A percentile compares a stretch with the other conserved stretches of the same genome.
phyloP scores from a whole-genome alignment of 352 stramenopile species.

The Ophiocytium majus region DNA sequence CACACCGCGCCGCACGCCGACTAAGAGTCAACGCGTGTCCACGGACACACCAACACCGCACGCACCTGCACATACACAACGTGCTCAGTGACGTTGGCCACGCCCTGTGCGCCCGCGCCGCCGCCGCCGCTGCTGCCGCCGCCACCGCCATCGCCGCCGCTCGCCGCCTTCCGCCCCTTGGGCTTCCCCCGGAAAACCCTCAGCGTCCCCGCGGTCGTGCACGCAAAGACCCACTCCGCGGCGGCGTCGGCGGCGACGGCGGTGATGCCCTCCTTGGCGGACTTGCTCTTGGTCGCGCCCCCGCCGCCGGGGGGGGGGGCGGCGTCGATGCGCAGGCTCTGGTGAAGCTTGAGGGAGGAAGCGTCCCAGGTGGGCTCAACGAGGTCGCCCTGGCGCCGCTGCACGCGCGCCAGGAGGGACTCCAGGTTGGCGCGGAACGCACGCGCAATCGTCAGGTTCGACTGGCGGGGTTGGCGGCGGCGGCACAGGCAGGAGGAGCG shows the following conservation, averaged over 20 bases:
- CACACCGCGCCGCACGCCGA: too few species aligned
- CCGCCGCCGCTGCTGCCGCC: too few species aligned
- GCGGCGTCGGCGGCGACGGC: constrained; percentile 25
- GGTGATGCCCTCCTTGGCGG: constrained; percentile 25
- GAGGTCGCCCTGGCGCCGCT: constrained; percentile 18
- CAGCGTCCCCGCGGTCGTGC: constrained; percentile 25
- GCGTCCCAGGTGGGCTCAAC: constrained; percentile 34
- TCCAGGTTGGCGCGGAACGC: neutral
- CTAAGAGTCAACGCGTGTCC: too few species aligned
- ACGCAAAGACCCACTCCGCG: constrained; percentile 37
- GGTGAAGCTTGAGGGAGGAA: constrained; percentile 8
- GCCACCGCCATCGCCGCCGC: too few species aligned
- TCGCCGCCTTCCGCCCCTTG: neutral
- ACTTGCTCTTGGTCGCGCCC: constrained; percentile 21
- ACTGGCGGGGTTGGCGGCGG: neutral
- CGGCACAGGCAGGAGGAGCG: too few species aligned
- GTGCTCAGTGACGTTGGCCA: too few species aligned
- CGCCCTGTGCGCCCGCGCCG: too few species aligned
- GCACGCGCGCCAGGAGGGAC: neutral
- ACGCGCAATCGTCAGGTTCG: neutral
- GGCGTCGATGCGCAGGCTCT: constrained; percentile 22
- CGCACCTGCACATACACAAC: too few species aligned
- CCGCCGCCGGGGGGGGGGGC: neutral
- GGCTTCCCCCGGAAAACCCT: constrained; percentile 16
- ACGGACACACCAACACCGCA: too few species aligned